Percentiles rank a stretch among this genome's conserved stretches.
Conservation (phyloP, 1,284 basidiomycete species). For the Moesziomyces globuligerus region DNA sequence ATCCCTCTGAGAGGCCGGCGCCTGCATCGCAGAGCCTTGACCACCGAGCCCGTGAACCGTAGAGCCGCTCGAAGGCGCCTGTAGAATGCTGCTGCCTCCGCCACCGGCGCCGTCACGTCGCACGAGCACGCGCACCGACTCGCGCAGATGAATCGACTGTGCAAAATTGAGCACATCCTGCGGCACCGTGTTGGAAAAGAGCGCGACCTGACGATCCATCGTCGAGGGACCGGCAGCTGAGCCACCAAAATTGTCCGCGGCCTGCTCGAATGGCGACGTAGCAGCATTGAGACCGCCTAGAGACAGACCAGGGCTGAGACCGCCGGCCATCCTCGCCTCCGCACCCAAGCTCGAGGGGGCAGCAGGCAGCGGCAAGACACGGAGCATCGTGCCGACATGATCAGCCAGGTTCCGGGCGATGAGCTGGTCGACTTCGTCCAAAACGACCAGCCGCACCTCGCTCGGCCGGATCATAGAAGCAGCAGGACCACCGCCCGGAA, state of each 20-base stretch:
- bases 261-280: slow-evolving; percentile 71
- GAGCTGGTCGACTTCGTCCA: slow-evolving; percentile 97
- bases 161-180: slow-evolving; percentile 92
- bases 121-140: slow-evolving; percentile 94
- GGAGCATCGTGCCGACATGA: slow-evolving; percentile 89
- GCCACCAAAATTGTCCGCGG: slow-evolving; percentile 31
- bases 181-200: slow-evolving; percentile 94
- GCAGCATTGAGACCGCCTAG: slow-evolving; percentile 16
- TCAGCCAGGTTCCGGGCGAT: slow-evolving; percentile 97
- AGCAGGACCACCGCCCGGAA: slow-evolving; percentile 17
- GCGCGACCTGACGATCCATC: slow-evolving; percentile 89
- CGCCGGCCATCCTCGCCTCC: slow-evolving; percentile 11
- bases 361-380: slow-evolving; percentile 80
- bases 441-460: slow-evolving; percentile 88
- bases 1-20: slow-evolving; percentile 67
- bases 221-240: slow-evolving; percentile 61
- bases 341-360: slow-evolving; percentile 1
- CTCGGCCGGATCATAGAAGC: slow-evolving; percentile 70
- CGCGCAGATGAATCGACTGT: slow-evolving; percentile 84
- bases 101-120: slow-evolving; percentile 77
- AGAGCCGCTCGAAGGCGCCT: slow-evolving; percentile 6
- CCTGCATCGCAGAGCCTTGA: slow-evolving; percentile 17
- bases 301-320: slow-evolving; percentile 31
- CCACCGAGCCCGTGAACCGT: slow-evolving; percentile 7
- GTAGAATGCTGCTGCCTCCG: slow-evolving; percentile 15